Base-by-base conservation (phyloP, 169 alveolate species). In the Cryptosporidium felis region DNA sequence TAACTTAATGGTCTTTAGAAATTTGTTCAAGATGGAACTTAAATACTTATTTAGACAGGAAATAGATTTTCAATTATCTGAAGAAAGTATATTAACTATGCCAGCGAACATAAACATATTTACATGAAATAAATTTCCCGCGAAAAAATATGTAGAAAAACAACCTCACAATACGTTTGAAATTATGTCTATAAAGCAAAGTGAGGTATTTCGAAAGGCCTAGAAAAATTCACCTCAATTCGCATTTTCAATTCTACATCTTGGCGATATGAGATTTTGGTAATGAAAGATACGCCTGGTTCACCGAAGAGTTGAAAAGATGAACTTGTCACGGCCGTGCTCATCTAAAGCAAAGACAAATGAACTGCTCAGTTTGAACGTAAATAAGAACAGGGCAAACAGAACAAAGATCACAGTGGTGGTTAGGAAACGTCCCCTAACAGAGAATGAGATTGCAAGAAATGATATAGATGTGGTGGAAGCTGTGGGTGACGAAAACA, bases 361-460 rank as follows among this genome's bases (percentile, higher is more conserved):
- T 45, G 80, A 63, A 12, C 28, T 44, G 18, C 21, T 42, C 8
- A 42, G 16, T 42, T 16, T 21, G 6, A 63, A 63, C 46, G 21
- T 10, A 14, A 9, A 51, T 51, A 80, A 60, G 26, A 62, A 23
- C 32, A 80, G 59, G 45, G 34, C 60, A 42, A 91, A 90, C 38
- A 92, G 92, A 46, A 94, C 98, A 23, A 94, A 91, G 82, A 95
- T 95, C 59, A 90, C 92, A 62, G 99, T 97, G 4, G 96, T 95
- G 21, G 99, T 97, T 1, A 92, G 99, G 56, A 97, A 96, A 90
- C 81, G 99, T 32, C 99, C 99, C 16, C 93, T 97, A 53, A 95
- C 93, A 81, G 94, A 94, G 21, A 90, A 91, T 56, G 99, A 97
- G 91, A 80, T 88, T 51, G 89, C 91, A 26, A 93, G 95, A 67